Evolutionary conservation across 2,329 filamentous ascomycete genomes (phyloP), one percentile per base, ranked within the genome.

Genomic region (Camillea tinctor): DNA sequence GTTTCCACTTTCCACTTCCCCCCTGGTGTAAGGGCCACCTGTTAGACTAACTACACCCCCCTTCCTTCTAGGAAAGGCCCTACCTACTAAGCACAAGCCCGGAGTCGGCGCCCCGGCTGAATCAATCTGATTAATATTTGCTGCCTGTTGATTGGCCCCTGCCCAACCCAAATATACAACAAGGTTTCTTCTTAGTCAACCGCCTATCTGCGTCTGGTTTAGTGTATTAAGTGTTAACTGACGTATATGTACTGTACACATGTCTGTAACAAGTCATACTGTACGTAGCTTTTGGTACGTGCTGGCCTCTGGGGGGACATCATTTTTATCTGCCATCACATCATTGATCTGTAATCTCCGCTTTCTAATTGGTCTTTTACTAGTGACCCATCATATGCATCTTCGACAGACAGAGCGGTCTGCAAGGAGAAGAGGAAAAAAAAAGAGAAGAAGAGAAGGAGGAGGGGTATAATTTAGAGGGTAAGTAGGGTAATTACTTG

Each of bases 41-140:
- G 20, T 11, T n/a, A 52, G 20, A 5, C 22, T 53, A n/a, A 20
- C 15, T 13, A n/a, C 19, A 52, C 52, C 44, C 44, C 44, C 44
- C 44, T 17, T n/a, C n/a, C n/a, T n/a, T n/a, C n/a, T n/a, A n/a
- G n/a, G n/a, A n/a, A n/a, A n/a, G n/a, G n/a, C n/a, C n/a, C 11
- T 20, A 17, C 44, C 11, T 8, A 9, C 21, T 24, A 40, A 40
- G 54, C 36, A 36, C 26, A 17, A 50, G 49, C 52, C 61, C 63
- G 64, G 58, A 30, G 56, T 67, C 61, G 65, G 64, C 62, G 51
- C 54, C 52, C 63, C 62, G 65, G 62, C 49, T 68, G 60, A 68
- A 56, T 63, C 52, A 24, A 62, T 58, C 57, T 50, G 65, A 68
- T 68, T 68, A 68, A 66, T 54, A 68, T 68, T 68, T 50, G 58